These are phyloP conservation scores for Hyphopichia pseudoburtonii DNA, from an alignment of 1,139 yeast species.

Conservation along the genomic window DNA sequence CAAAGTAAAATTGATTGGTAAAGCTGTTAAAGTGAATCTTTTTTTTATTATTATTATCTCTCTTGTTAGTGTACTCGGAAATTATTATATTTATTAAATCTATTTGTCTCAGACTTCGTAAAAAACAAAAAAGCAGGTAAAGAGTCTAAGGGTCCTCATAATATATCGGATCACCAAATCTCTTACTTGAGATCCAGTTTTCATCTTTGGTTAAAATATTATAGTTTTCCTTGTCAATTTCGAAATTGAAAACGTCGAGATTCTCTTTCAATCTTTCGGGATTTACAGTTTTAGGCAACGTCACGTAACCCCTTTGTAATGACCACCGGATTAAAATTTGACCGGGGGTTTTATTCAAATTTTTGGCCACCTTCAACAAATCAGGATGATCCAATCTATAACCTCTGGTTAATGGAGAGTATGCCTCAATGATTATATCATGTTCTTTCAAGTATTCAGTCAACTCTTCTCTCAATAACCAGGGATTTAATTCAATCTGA, in stretches of 20 bases:
- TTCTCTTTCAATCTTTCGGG: slow-evolving; percentile 61
- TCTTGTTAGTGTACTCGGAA: too few species aligned
- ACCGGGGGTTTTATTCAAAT: slow-evolving; percentile 57
- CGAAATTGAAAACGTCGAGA: slow-evolving; percentile 49
- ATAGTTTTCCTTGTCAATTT: slow-evolving; percentile 43
- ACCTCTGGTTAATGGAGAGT: slow-evolving; percentile 71
- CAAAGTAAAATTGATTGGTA: slow-evolving; percentile 9
- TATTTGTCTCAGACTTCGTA: too few species aligned
- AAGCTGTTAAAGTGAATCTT: too few species aligned
- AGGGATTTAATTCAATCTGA: slow-evolving; percentile 78
- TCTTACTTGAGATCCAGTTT: neutral
- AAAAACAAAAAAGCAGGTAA: too few species aligned
- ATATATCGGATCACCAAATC: neutral
- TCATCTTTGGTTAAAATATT: neutral
- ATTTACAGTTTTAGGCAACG: slow-evolving; percentile 71
- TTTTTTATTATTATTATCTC: too few species aligned
- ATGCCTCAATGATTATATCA: slow-evolving; percentile 66
- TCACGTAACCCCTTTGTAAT: slow-evolving; percentile 65
- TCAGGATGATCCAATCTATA: slow-evolving; percentile 57
- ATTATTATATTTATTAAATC: too few species aligned
- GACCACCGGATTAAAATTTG: slow-evolving; percentile 72
- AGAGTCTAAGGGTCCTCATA: slow-evolving; percentile 1
- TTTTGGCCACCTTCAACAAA: slow-evolving; percentile 53
- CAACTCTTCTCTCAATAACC: slow-evolving; percentile 67
- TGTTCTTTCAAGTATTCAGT: slow-evolving; percentile 52